Conservation (phyloP, 2,329 filamentous ascomycete genomes). For the Apiospora aurea region DNA sequence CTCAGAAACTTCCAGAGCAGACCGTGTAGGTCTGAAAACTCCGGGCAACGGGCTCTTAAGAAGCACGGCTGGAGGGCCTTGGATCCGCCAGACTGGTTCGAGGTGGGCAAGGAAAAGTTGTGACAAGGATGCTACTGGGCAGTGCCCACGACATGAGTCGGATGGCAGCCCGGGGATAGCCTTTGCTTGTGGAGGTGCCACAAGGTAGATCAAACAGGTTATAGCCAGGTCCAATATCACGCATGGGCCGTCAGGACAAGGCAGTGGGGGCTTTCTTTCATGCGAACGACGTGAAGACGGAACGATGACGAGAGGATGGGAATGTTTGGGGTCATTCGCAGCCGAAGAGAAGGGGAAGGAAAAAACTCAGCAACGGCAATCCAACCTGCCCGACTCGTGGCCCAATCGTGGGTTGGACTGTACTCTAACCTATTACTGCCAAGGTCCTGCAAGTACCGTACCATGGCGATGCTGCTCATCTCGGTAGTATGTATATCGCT, state of each 20-base stretch:
- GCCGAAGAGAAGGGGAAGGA: neutral
- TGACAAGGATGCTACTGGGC: slow-evolving; percentile 10
- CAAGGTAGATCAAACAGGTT: slow-evolving; percentile 27
- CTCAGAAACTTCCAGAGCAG: neutral
- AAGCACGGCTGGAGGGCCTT: slow-evolving; percentile 6
- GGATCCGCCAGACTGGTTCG: slow-evolving; percentile 7
- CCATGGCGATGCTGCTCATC: slow-evolving; percentile 8
- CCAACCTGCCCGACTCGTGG: neutral
- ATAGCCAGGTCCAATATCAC: slow-evolving; percentile 26
- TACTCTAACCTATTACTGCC: neutral
- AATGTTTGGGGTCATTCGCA: neutral
- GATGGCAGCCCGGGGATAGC: slow-evolving; percentile 19
- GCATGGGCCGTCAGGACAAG: slow-evolving; percentile 22
- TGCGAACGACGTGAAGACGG: neutral
- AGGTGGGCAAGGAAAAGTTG: slow-evolving; percentile 1
- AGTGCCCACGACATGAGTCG: slow-evolving; percentile 15
- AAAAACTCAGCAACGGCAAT: neutral
- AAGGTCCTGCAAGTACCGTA: slow-evolving; percentile 9
- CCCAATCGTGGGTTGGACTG: neutral
- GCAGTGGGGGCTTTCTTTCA: slow-evolving; percentile 23
- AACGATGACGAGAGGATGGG: slow-evolving; percentile 1
- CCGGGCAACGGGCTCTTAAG: slow-evolving; percentile 3
- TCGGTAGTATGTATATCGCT: slow-evolving; percentile 22
- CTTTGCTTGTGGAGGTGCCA: slow-evolving; percentile 11
- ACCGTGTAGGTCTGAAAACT: neutral